A percentile compares a stretch with the other conserved stretches of the same genome.
These are phyloP conservation scores for Rhodomyrtus psidioides DNA, from an alignment of 441 rosid genomes.

Conservation along the genomic window DNA sequence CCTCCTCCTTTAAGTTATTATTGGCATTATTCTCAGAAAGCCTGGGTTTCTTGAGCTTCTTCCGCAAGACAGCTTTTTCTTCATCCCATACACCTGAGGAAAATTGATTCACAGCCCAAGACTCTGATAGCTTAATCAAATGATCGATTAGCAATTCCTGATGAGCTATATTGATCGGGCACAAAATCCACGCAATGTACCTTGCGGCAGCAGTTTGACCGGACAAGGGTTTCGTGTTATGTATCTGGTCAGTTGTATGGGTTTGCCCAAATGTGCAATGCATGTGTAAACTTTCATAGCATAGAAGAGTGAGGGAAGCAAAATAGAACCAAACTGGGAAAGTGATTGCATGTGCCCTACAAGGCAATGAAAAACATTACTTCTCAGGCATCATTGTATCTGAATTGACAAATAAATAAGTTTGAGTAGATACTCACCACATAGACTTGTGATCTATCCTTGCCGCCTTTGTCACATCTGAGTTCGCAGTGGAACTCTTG, in stretches of 20 bases:
- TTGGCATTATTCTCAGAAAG: slow-evolving; percentile 9
- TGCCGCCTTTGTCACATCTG: slow-evolving; percentile 12
- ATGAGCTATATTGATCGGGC: slow-evolving; percentile 34
- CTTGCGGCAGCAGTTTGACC: slow-evolving; percentile 41
- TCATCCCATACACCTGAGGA: slow-evolving; percentile 15
- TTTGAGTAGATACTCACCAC: slow-evolving; percentile 38
- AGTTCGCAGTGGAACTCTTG: slow-evolving; percentile 12
- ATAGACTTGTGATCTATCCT: slow-evolving; percentile 43
- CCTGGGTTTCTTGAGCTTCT: slow-evolving; percentile 40
- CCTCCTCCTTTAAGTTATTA: slow-evolving; percentile 7
- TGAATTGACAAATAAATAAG: not conserved
- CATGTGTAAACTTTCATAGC: slow-evolving; percentile 17
- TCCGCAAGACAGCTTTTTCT: slow-evolving; percentile 24
- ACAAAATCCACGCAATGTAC: slow-evolving; percentile 69
- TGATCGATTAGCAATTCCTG: slow-evolving; percentile 36
- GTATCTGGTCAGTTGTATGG: slow-evolving; percentile 9
- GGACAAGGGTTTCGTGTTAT: slow-evolving; percentile 13
- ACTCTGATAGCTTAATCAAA: slow-evolving; percentile 42
- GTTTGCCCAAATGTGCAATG: not conserved
- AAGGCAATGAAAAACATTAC: slow-evolving; percentile 6
- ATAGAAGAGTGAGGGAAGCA: slow-evolving; percentile 58
- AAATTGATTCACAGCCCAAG: slow-evolving; percentile 29
- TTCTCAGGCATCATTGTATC: not conserved
- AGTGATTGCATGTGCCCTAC: slow-evolving; percentile 74
- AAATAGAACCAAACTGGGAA: slow-evolving; percentile 82